Evolutionary conservation across 768 basidiomycete genomes (phyloP), one percentile per base, ranked within the genome.

Genomic region (Boletus tomentosulus): DNA sequence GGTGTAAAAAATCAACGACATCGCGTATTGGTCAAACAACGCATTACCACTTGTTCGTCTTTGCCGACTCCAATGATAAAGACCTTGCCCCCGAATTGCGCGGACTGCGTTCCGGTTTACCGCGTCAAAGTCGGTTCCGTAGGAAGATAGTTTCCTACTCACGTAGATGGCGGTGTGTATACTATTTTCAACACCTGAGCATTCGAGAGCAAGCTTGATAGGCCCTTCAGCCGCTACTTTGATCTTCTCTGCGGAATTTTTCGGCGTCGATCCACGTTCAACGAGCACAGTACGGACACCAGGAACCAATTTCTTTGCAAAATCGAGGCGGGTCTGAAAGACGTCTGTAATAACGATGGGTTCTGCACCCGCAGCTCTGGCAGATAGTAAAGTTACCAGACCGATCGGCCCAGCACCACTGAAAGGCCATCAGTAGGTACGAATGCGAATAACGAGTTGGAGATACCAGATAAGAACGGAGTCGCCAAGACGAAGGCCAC

Each of bases 401-500:
- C 85, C 85, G 50, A 87, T 86, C 3, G 85, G 85, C 16, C 85
- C 85, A 24, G 84, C 82, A 51, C 85, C 85, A 62, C 83, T 85
- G 53, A 46, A 53, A 34, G 48, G 19, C 13, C 25, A 41, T 68
- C 42, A 69, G 67, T 22, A 28, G 12, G 46, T 27, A 46, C 39
- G n/a, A 46, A 22, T 15, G 27, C 24, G 19, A 43, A 27, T 5
- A 9, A 38, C 25, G 41, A n/a, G 22, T 30, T 33, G 7, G 30
- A 38, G 7, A 16, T 68, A 84, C 84, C 84, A 85, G 56, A 86
- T 76, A 22, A 86, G 73, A 45, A 79, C 66, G 9, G 83, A 76
- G 61, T 87, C 84, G 6, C 85, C 85, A 28, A 87, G 82, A 38
- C 83, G 78, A 43, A 87, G 77, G 19, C 77, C 78, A 41, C 84